Percentiles rank a stretch among this genome's conserved stretches.
phyloP scores from a whole-genome alignment of 345 rosid species.

The Jatropha curcas region DNA sequence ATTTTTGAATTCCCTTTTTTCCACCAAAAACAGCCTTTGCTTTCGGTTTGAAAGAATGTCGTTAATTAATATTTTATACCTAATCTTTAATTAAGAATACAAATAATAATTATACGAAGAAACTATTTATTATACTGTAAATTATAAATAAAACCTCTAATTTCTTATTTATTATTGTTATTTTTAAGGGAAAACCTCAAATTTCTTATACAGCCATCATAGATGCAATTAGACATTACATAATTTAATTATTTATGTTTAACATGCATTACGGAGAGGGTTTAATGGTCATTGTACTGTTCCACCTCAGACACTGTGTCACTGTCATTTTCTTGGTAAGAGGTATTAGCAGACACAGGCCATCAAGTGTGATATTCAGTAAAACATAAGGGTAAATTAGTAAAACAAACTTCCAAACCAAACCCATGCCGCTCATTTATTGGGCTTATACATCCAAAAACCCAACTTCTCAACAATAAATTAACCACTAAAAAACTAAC shows the following conservation, averaged over 20 bases:
- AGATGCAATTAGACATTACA: too few species aligned
- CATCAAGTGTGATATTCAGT: not conserved
- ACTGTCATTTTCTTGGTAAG: slow-evolving; percentile 6
- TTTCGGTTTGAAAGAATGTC: slow-evolving; percentile 10
- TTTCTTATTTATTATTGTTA: too few species aligned
- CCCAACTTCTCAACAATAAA: too few species aligned
- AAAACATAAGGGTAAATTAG: not conserved
- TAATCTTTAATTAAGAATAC: not conserved
- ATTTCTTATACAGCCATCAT: too few species aligned
- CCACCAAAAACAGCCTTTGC: not conserved
- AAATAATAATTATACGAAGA: too few species aligned
- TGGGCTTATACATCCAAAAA: not conserved
- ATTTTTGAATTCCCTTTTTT: not conserved
- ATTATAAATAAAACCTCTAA: too few species aligned
- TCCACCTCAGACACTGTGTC: not conserved
- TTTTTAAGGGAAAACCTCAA: too few species aligned
- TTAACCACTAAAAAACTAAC: not conserved
- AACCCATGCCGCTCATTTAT: not conserved
- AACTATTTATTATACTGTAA: too few species aligned
- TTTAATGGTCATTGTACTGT: not conserved
- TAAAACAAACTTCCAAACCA: slow-evolving; percentile 1
- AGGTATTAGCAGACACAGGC: too few species aligned
- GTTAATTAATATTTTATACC: not conserved
- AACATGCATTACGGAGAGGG: not conserved
- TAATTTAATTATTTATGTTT: too few species aligned